Base-by-base conservation (phyloP, 2,329 filamentous ascomycete genomes). In the Pseudocercospora vitis region DNA sequence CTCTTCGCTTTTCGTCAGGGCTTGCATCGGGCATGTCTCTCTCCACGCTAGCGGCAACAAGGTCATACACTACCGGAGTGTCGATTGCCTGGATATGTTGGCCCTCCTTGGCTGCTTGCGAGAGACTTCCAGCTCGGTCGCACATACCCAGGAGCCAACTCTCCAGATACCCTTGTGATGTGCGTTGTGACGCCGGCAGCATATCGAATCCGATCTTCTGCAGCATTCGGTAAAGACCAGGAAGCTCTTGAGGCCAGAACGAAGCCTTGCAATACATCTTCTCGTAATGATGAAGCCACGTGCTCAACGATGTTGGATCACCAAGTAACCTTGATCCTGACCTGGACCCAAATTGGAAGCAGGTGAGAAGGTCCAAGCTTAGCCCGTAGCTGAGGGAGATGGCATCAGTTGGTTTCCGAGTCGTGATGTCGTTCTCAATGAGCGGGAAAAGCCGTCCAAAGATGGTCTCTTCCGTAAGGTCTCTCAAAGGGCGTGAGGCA, bases 1-100 rank as follows among this genome's bases (percentile, higher is more conserved):
- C n/a, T 39, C 14, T 39, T 14, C 33, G n/a, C 33, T 39, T 39
- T 39, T 39, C 33, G 33, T 39, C 33, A 6, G 7, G n/a, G 33
- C 33, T 39, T 39, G n/a, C n/a, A 39, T 39, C 33, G 12, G 12
- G 33, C n/a, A 39, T 39, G n/a, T 39, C 33, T 7, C 33, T 39
- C 33, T 39, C n/a, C 7, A 39, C 33, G 16, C 33, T 19, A 39
- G 33, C 33, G 7, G 7, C 14, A 39, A 39, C 33, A 7, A 39
- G 12, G 7, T 39, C n/a, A 39, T 14, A 39, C 7, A 39, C n/a
- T 7, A 39, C 33, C 12, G 33, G 33, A 39, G n/a, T 39, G 33
- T 39, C 33, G 6, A 7, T 39, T 39, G n/a, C 7, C 14, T 39
- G 7, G 33, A 39, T 39, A 6, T 19, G 7, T 14, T 39, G n/a